A percentile compares a stretch with the other conserved stretches of the same genome.
These are phyloP conservation scores for Tylopilus plumbeoviolaceoides DNA, from an alignment of 768 basidiomycete species.

Conservation along the genomic window DNA sequence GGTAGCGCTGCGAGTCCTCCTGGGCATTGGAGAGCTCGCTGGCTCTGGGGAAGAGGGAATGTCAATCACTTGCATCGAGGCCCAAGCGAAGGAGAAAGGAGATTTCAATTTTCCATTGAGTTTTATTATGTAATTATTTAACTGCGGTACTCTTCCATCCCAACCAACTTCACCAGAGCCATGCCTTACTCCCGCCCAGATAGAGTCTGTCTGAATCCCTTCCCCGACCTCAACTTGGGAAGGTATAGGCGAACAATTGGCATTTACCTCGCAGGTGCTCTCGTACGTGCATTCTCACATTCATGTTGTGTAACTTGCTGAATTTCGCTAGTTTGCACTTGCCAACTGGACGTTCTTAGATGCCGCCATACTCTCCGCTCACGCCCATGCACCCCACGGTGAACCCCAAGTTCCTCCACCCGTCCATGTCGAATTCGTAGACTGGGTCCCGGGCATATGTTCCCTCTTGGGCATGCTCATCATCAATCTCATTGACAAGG, in stretches of 20 bases:
- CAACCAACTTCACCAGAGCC: background rate
- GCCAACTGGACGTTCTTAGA: slow-evolving; percentile 96
- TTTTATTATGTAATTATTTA: slow-evolving; percentile 19
- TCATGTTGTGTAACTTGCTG: background rate
- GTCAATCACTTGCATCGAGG: slow-evolving; percentile 22
- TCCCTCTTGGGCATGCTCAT: slow-evolving; percentile 89
- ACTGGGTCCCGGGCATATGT: slow-evolving; percentile 97
- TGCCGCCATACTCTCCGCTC: slow-evolving; percentile 84
- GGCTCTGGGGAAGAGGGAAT: slow-evolving; percentile 27
- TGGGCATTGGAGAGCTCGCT: slow-evolving; percentile 4
- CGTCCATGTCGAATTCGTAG: slow-evolving; percentile 85
- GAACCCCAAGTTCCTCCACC: slow-evolving; percentile 65
- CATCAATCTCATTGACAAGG: slow-evolving; percentile 94
- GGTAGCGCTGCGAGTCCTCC: slow-evolving; percentile 18
- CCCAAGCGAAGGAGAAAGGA: background rate
- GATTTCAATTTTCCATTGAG: background rate
- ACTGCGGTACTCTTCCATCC: background rate
- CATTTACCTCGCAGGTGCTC: slow-evolving; percentile 86
- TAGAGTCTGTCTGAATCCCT: slow-evolving; percentile 82
- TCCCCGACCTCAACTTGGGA: slow-evolving; percentile 71
- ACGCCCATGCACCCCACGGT: slow-evolving; percentile 72
- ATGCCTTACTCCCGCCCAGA: slow-evolving; percentile 60
- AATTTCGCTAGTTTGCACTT: slow-evolving; percentile 68
- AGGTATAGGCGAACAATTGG: slow-evolving; percentile 80
- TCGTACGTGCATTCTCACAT: slow-evolving; percentile 56